A percentile compares a stretch with the other conserved stretches of the same genome.
These are phyloP conservation scores for Acacia acuminata DNA, from an alignment of 306 rosid species.

Conservation along the genomic window DNA sequence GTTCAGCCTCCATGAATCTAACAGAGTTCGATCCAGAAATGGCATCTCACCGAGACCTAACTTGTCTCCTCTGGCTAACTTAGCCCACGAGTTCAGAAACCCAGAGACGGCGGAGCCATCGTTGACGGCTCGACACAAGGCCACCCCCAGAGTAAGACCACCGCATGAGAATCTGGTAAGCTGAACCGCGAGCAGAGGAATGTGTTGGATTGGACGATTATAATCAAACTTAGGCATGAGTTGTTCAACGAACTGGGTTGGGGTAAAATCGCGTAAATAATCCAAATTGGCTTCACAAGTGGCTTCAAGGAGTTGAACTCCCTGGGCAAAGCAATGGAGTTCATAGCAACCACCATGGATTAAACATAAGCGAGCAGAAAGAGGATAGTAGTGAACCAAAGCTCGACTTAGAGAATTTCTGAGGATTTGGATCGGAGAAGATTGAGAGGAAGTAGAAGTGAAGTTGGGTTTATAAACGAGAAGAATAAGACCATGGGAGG, in stretches of 20 bases:
- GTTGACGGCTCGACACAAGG: not conserved
- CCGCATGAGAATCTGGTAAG: slow-evolving; percentile 33
- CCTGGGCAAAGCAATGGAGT: slow-evolving; percentile 35
- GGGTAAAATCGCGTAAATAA: not conserved
- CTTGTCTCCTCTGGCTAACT: slow-evolving; percentile 21
- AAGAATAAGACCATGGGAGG: slow-evolving; percentile 24
- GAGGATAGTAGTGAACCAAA: slow-evolving; percentile 28
- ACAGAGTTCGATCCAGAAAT: slow-evolving; percentile 6
- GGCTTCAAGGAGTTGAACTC: slow-evolving; percentile 31
- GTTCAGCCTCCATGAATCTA: slow-evolving; percentile 13
- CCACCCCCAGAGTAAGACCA: slow-evolving; percentile 8
- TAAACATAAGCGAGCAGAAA: slow-evolving; percentile 26
- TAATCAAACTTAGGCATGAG: slow-evolving; percentile 36
- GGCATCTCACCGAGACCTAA: slow-evolving; percentile 17
- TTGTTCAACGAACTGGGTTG: not conserved
- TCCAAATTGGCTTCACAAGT: not conserved
- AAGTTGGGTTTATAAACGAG: slow-evolving; percentile 1
- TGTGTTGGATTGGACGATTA: slow-evolving; percentile 17
- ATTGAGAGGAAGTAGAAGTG: not conserved
- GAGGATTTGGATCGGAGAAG: slow-evolving; percentile 3
- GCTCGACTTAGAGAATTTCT: slow-evolving; percentile 29
- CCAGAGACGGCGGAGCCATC: slow-evolving; percentile 27
- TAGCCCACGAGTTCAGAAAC: slow-evolving; percentile 39
- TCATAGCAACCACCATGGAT: slow-evolving; percentile 5
- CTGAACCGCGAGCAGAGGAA: slow-evolving; percentile 37